Conservation (phyloP, 257 asterid species). For the Solanum chilense region DNA sequence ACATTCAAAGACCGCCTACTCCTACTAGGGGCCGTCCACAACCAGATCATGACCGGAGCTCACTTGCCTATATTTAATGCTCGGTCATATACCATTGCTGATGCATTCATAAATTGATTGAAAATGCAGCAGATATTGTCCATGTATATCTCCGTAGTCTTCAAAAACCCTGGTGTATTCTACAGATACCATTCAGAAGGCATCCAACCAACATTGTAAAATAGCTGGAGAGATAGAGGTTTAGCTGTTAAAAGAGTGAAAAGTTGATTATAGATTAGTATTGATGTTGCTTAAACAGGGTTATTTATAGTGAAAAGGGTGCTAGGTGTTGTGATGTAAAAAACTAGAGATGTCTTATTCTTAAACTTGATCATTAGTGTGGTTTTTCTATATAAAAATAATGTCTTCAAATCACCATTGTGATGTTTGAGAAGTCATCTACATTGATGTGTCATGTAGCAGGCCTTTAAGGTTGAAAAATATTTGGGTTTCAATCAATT, state of each 20-base stretch:
- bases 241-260: neutral
- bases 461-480: neutral
- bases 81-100: neutral
- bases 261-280: neutral
- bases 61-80: slow-evolving; percentile 78
- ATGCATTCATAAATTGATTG: neutral
- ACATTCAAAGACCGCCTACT: slow-evolving; percentile 97
- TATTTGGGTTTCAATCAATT: neutral
- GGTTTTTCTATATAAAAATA: neutral
- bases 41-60: slow-evolving; percentile 76
- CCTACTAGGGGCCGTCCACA: slow-evolving; percentile 98
- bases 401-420: neutral
- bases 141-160: neutral
- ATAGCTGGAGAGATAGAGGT: neutral
- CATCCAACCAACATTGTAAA: neutral
- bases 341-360: neutral
- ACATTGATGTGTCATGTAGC: neutral
- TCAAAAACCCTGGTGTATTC: neutral
- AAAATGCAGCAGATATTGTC: neutral
- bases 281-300: neutral
- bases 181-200: neutral
- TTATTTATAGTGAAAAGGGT: neutral
- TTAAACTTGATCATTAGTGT: neutral
- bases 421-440: neutral
- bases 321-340: neutral